phyloP scores from a whole-genome alignment of 306 rosid species.

The Castanospermum australe region DNA sequence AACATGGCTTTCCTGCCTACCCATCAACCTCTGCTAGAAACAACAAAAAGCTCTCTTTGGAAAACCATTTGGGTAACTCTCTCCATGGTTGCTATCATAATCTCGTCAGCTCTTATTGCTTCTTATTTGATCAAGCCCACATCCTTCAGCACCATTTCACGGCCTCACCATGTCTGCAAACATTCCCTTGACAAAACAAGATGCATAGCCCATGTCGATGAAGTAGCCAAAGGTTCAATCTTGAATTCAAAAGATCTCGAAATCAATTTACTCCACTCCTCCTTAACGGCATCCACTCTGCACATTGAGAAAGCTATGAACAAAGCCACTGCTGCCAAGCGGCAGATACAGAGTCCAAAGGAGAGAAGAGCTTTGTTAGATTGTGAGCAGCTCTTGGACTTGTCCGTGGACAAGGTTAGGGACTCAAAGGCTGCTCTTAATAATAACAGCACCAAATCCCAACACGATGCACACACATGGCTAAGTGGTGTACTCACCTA shows the following conservation, averaged over 20 bases:
- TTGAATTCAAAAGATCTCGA: background rate
- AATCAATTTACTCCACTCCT: constrained; percentile 15
- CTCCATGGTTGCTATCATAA: too few relatives aligned
- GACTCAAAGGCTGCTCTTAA: constrained; percentile 34
- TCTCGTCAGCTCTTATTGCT: too few relatives aligned
- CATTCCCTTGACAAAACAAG: too few relatives aligned
- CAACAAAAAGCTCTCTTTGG: too few relatives aligned
- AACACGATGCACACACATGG: constrained; percentile 52
- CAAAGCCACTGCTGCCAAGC: constrained; percentile 14
- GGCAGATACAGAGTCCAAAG: constrained; percentile 28
- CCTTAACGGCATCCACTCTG: constrained; percentile 30
- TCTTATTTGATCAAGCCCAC: too few relatives aligned
- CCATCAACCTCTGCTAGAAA: too few relatives aligned
- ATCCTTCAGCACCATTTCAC: too few relatives aligned
- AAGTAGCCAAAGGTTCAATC: background rate
- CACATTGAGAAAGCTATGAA: constrained; percentile 15
- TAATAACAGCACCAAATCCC: background rate
- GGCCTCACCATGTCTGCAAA: too few relatives aligned
- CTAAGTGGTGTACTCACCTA: constrained; percentile 56
- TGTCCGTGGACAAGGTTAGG: constrained; percentile 33
- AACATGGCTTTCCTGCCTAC: too few relatives aligned
- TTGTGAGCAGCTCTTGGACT: constrained; percentile 44
- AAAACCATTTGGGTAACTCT: too few relatives aligned
- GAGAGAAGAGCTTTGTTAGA: constrained; percentile 37
- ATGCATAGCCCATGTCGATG: too few relatives aligned